Evolutionary conservation across 163 green algal genomes (phyloP), one percentile per base, ranked within the genome.

Genomic region (Volvox carteri): DNA sequence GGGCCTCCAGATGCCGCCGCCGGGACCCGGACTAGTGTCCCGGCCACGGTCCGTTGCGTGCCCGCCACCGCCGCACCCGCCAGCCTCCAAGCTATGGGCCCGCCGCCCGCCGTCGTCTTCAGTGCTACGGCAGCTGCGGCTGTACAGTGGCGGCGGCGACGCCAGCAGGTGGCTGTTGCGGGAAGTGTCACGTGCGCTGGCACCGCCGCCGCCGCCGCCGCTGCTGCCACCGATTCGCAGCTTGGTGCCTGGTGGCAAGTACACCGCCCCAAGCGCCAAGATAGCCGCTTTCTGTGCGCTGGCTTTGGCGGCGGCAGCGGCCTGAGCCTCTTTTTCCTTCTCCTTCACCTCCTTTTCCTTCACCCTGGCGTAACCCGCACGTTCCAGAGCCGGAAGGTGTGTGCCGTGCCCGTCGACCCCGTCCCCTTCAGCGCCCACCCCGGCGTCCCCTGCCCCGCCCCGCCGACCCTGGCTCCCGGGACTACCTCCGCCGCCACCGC

Each of bases 391-490:
- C 0, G 83, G 83, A 33, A 88, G 83, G 68, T 88, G 83, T 28
- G 83, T 88, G 19, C 83, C 83, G 25, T 62, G 48, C 12, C 80
- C 80, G 44, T 87, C 80, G n/a, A 87, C 80, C 18, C 80, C 80
- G 62, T 42, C 75, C 50, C 70, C 75, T 19, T 70, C 75, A 7
- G 75, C 48, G 4, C 44, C 75, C 19, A 50, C 14, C 8, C 33
- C 72, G 39, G 42, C 72, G 72, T n/a, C n/a, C 41, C 72, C 67
- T 50, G 67, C 67, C 67, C 16, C 28, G 33, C 50, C 2, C 41
- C 33, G n/a, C n/a, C n/a, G n/a, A n/a, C n/a, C n/a, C n/a, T n/a
- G n/a, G 68, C 35, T 14, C 5, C 21, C 68, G 35, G n/a, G n/a
- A 50, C 41, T 60, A 28, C 9, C 41, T 1, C 72, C 72, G 72